A percentile compares a stretch with the other conserved stretches of the same genome.
Conservation (phyloP, 768 basidiomycete species). For the Amanita phalloides region DNA sequence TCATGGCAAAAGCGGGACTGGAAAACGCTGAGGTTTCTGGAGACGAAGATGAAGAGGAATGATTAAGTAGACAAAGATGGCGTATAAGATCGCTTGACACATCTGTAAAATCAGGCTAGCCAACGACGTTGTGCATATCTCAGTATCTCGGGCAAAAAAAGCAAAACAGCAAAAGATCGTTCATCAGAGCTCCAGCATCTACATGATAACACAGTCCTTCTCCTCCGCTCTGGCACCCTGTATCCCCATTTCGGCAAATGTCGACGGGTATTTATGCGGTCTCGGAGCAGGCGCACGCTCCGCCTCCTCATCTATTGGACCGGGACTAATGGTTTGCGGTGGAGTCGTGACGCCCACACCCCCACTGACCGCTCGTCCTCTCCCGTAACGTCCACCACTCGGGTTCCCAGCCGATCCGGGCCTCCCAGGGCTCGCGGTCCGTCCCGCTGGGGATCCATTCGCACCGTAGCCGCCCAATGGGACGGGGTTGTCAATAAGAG, state of each 20-base stretch:
- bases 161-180: neutral
- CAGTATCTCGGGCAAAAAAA: neutral
- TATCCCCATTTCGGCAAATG: slow-evolving; percentile 94
- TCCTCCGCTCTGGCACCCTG: slow-evolving; percentile 67
- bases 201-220: slow-evolving; percentile 87
- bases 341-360: slow-evolving; percentile 8
- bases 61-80: neutral
- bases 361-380: slow-evolving; percentile 9
- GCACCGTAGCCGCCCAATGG: neutral
- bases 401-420: slow-evolving; percentile 2
- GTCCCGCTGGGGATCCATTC: neutral
- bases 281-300: neutral
- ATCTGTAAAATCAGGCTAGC: neutral
- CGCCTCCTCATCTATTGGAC: neutral
- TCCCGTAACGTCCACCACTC: slow-evolving; percentile 4
- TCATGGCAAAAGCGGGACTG: slow-evolving; percentile 89
- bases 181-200: neutral
- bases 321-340: neutral
- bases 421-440: slow-evolving; percentile 9
- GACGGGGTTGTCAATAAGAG: slow-evolving; percentile 29
- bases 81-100: no score
- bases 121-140: neutral
- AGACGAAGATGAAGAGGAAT: slow-evolving; percentile 71
- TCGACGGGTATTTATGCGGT: slow-evolving; percentile 40
- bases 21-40: slow-evolving; percentile 97